Base-by-base conservation (phyloP, 2,329 filamentous ascomycete genomes). In the Chalaropsis ovoidea region DNA sequence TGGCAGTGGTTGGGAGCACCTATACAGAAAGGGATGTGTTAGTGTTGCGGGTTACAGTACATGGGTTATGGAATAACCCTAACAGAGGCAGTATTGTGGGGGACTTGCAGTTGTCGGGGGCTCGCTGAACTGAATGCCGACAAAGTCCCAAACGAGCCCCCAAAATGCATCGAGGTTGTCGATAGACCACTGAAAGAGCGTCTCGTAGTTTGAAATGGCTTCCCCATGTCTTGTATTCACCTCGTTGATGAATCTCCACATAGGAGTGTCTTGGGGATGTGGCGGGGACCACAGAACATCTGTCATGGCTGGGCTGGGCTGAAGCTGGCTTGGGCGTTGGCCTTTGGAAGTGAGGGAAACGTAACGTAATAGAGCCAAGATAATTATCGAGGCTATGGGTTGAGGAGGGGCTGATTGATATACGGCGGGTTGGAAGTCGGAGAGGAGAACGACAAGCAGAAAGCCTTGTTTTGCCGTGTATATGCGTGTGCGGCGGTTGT, bases 111-210 rank as follows among this genome's bases (percentile, higher is more conserved):
- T 71, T 78, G 79, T 27, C 88, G 87, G 4, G 89, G 84, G 69
- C 80, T 85, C 2, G 24, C 52, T 56, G 3, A 11, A 56, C 17
- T 4, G 52, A 70, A 97, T 81, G 54, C 88, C 88, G 2, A 88
- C 88, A 75, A 88, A 92, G 52, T 88, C 79, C 92, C 92, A 96
- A 10, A 90, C 82, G 65, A 91, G 86, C 62, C 82, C 85, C 93
- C 93, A 97, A 74, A 96, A 95, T 1, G 81, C 77, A 27, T 85
- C 81, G 7, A 90, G 81, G 70, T 93, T 80, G 7, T 87, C 82
- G 69, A 94, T 81, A 69, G 90, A 96, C 93, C 93, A 97, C 73
- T 82, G 77, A 77, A 93, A 88, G 8, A 97, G 81, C n/a, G 84
- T 84, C 22, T 85, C 77, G 72, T 96, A 96, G 68, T 80, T 83